Evolutionary conservation across 331 rosid genomes (phyloP), one percentile per base, ranked within the genome.

Genomic region (Quercus lobata): DNA sequence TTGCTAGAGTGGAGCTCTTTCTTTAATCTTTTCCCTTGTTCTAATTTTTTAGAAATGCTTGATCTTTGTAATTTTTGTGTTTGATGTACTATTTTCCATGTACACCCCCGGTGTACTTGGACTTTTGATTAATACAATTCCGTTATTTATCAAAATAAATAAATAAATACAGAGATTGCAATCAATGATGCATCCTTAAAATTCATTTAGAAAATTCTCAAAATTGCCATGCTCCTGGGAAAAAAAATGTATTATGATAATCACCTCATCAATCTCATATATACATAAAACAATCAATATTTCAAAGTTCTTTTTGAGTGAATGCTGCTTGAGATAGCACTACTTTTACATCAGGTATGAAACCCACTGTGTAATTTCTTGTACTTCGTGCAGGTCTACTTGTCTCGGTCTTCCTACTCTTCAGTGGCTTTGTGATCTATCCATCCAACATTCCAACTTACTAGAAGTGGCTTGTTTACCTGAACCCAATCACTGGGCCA

Each of bases 381-480:
- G 14, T 29, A 19, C 58, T 30, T 53, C 6, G n/a, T 30, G 77
- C 66, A 73, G 77, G 77, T 55, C 77, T 73, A 18, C 65, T 54
- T 55, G 63, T 30, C 18, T 73, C 54, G 32, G 60, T 55, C 52
- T 55, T 55, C 66, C 76, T 19, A 54, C 32, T 73, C 76, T 30
- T 73, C 21, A 73, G 65, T 55, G 76, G 76, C 62, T 73, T 73
- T 73, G 76, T 18, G 7, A 73, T 73, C 65, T 55, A 19, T 30
- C 76, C 76, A 73, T 18, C 66, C 63, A 73, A 73, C 7, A 73
- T 73, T n/a, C 76, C 65, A 73, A 29, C 76, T 27, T 73, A 73
- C 17, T 73, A 53, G 76, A 73, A 73, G 24, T 73, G 53, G 66
- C 66, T 73, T 24, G 11, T 30, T 8, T 55, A 73, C 5, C 16